Evolutionary conservation across 1,284 basidiomycete species (phyloP), one percentile per base, ranked within the genome.

Genomic region (Microbotryomycetes sp.): DNA sequence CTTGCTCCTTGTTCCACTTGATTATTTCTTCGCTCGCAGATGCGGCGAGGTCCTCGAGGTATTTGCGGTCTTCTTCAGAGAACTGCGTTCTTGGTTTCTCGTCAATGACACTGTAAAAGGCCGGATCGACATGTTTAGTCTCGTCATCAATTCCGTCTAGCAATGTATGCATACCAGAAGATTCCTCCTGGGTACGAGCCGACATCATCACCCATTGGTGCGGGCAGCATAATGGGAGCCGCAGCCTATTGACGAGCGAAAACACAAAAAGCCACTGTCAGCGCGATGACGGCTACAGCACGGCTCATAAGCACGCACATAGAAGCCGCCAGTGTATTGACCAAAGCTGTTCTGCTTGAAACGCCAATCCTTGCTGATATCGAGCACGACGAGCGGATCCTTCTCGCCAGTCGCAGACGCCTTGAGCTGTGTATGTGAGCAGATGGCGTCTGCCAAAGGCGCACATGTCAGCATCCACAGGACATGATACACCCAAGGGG

Each of bases 301-400:
- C 9, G 18, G 9, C 18, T 41, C 35, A 11, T 18, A 41, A 41
- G 35, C 35, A 41, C 35, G 9, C 11, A 41, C 35, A 55, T 68
- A 68, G 46, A 68, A 65, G 15, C 66, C 66, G 1, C 30, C 21
- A 7, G 46, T n/a, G 52, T 63, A 65, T 3, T 54, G n/a, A 5
- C 54, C 63, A 31, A 63, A 65, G 26, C 59, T 56, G 52, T 64
- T 67, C 48, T 59, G 24, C 7, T 7, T 29, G 46, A 54, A 64
- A 1, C 66, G 61, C 66, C 66, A 68, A 28, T 68, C 66, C 5
- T 59, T 45, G 9, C 52, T n/a, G 16, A 68, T 59, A 45, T 68
- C 64, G 7, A 68, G 56, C 15, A 68, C 54, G 48, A 68, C 64
- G 48, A 68, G 50, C 13, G 63, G 61, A 11, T 65, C 63, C 46